These are phyloP conservation scores for Aspergillus sp. DNA, from an alignment of 2,329 filamentous ascomycete species.

Conservation along the genomic window DNA sequence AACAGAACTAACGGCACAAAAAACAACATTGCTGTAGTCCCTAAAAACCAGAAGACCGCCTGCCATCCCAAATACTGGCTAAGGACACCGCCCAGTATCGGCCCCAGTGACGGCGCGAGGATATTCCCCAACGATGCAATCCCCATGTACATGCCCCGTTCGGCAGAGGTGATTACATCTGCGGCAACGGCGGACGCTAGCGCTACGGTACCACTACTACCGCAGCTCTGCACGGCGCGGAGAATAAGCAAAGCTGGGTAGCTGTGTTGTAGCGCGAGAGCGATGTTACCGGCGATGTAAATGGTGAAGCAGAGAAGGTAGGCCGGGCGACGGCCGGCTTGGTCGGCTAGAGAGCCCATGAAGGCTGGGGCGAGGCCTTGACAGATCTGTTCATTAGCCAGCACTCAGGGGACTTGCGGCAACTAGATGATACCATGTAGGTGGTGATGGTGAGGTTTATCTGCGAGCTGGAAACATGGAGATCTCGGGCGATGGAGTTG, in stretches of 20 bases:
- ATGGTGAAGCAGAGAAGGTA: conserved; percentile 42
- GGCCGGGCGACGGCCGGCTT: conserved; percentile 41
- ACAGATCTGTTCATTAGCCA: conserved; percentile 29
- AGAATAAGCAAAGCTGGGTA: conserved; percentile 33
- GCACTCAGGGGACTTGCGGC: too few relatives aligned
- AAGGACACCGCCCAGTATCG: conserved; percentile 46
- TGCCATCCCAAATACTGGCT: conserved; percentile 45
- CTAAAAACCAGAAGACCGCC: conserved; percentile 49
- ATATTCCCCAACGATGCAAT: conserved; percentile 23
- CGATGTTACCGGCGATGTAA: conserved; percentile 38
- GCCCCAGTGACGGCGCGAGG: conserved; percentile 44
- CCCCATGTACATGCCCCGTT: conserved; percentile 39
- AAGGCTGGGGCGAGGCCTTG: conserved; percentile 47
- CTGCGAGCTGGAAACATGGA: conserved; percentile 18
- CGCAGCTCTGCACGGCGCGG: conserved; percentile 39
- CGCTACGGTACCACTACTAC: conserved; percentile 36
- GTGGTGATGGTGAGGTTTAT: conserved; percentile 26
- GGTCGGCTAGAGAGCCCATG: conserved; percentile 43
- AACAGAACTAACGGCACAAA: conserved; percentile 16
- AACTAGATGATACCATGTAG: conserved; percentile 20
- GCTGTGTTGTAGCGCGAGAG: conserved; percentile 32
- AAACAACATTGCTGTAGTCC: conserved; percentile 33
- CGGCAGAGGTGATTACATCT: conserved; percentile 35
- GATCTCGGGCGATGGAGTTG: conserved; percentile 23
- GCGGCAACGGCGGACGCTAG: conserved; percentile 35